phyloP scores from a whole-genome alignment of 208 protist species.

The Crithidia sp. region DNA sequence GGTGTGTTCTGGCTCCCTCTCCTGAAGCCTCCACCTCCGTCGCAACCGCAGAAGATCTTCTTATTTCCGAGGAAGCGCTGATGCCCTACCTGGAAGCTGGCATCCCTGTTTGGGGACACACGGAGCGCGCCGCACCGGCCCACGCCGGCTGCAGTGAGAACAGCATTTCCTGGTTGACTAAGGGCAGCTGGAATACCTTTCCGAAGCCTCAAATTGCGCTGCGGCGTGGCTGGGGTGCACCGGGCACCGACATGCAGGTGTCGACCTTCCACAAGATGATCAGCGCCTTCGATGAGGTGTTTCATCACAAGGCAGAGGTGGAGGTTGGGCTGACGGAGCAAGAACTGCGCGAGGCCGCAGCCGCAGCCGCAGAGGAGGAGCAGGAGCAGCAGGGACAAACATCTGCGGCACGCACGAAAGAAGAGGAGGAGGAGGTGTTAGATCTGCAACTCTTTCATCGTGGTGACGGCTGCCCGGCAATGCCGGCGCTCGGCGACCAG shows the following conservation, averaged over 20 bases:
- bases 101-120: constrained; percentile 55
- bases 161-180: constrained; percentile 60
- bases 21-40: constrained; percentile 10
- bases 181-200: constrained; percentile 62
- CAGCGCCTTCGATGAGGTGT: constrained; percentile 76
- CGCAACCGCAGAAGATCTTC: constrained; percentile 15
- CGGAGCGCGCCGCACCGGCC: constrained; percentile 27
- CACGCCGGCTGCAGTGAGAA: constrained; percentile 48
- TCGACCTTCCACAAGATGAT: constrained; percentile 79
- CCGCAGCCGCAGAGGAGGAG: constrained; percentile 1
- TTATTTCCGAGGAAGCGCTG: constrained; percentile 46
- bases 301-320: constrained; percentile 47
- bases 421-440: constrained; percentile 41
- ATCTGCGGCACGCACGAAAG: background rate
- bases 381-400: no score
- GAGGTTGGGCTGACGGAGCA: constrained; percentile 34
- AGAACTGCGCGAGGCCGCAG: constrained; percentile 14
- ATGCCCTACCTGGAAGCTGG: constrained; percentile 64
- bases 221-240: constrained; percentile 75
- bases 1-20: constrained; percentile 76
- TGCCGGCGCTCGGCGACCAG: constrained; percentile 64
- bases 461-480: constrained; percentile 42
- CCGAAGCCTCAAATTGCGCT: constrained; percentile 85
- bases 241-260: constrained; percentile 74
- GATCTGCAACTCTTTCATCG: constrained; percentile 93